Percentiles rank a stretch among this genome's conserved stretches.
Conservation (phyloP, 129 eudicot species). For the Flaveria brownii region DNA sequence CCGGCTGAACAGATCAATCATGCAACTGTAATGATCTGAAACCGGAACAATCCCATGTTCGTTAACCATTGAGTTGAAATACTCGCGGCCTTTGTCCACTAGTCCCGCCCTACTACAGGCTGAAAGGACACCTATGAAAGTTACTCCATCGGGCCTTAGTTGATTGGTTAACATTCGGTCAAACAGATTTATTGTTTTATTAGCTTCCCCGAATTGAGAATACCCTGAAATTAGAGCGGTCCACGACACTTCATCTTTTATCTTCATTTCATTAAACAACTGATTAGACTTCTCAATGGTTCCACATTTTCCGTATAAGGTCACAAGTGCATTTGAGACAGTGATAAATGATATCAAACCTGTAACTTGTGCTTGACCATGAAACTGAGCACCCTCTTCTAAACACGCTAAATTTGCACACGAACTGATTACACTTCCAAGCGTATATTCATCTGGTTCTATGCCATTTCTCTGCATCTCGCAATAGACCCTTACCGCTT, state of each 20-base stretch:
- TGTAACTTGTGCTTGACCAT: slow-evolving; percentile 63
- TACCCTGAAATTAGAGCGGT: slow-evolving; percentile 81
- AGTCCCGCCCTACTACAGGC: slow-evolving; percentile 86
- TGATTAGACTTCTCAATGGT: slow-evolving; percentile 61
- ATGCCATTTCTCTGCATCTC: slow-evolving; percentile 73
- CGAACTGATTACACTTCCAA: slow-evolving; percentile 87
- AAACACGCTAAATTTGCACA: slow-evolving; percentile 83
- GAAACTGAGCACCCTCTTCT: slow-evolving; percentile 95
- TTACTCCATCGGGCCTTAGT: slow-evolving; percentile 62
- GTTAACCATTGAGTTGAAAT: slow-evolving; percentile 63
- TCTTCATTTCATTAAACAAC: slow-evolving; percentile 63
- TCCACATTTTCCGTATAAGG: slow-evolving; percentile 89
- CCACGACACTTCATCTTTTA: slow-evolving; percentile 78
- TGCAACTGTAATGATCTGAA: slow-evolving; percentile 83
- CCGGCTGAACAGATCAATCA: slow-evolving; percentile 87
- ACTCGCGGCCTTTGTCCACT: slow-evolving; percentile 62
- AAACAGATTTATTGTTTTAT: slow-evolving; percentile 65
- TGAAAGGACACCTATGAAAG: slow-evolving; percentile 69
- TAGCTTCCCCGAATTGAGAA: slow-evolving; percentile 86
- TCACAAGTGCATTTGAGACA: slow-evolving; percentile 83
- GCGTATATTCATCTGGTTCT: slow-evolving; percentile 69
- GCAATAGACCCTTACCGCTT: slow-evolving; percentile 57
- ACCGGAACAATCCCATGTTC: slow-evolving; percentile 59
- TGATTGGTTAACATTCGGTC: slow-evolving; percentile 72
- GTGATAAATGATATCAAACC: slow-evolving; percentile 72